These are phyloP conservation scores for Jasminum sambac DNA, from an alignment of 257 asterid species.

Conservation along the genomic window DNA sequence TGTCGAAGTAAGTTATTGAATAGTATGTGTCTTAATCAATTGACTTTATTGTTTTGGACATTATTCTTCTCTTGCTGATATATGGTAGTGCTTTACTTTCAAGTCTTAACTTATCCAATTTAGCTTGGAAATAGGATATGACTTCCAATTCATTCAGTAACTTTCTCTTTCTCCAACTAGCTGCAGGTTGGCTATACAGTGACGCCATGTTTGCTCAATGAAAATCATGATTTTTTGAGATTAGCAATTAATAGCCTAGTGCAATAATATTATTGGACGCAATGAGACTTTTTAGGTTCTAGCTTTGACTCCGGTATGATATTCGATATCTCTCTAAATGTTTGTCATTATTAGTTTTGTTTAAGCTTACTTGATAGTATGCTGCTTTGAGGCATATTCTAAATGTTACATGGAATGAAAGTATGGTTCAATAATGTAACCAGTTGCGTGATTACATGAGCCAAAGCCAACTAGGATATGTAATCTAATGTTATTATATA, in stretches of 20 bases:
- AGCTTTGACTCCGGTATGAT: no score
- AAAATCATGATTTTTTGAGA: constrained; percentile 95
- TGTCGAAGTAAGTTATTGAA: no score
- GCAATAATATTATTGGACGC: constrained; percentile 96
- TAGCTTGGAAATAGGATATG: constrained; percentile 9
- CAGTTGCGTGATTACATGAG: no score
- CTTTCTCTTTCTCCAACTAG: constrained; percentile 28
- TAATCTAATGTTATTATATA: no score
- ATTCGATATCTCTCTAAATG: constrained; percentile 6
- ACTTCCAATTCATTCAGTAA: constrained; percentile 22
- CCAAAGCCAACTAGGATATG: no score
- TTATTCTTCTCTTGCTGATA: constrained; percentile 1
- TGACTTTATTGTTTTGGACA: background rate
- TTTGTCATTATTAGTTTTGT: no score
- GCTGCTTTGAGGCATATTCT: no score
- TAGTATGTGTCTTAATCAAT: background rate
- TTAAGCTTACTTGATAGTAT: no score
- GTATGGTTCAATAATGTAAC: no score
- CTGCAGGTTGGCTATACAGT: constrained; percentile 97
- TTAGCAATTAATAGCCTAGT: constrained; percentile 92
- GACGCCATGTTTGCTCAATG: constrained; percentile 91
- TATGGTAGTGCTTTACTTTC: background rate
- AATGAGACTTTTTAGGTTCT: constrained; percentile 98
- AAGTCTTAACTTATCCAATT: background rate
- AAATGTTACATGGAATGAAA: no score